Percentiles rank a stretch among this genome's conserved stretches.
Evolutionary conservation across 371 early-diverging fungal genomes (phyloP).

Genomic region (Rozella allomycis): DNA sequence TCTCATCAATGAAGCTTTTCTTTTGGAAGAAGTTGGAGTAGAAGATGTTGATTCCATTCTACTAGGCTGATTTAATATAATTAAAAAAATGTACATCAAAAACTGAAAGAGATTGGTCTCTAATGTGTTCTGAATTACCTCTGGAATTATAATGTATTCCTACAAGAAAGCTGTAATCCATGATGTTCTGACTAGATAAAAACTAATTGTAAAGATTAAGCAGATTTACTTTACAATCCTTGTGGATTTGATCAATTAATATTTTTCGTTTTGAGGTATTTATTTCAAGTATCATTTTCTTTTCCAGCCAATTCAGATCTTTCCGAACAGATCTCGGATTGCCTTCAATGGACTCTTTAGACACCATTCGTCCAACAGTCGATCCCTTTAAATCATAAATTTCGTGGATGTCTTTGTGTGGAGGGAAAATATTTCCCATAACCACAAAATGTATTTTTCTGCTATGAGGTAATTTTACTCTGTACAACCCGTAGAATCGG

Average conservation of each 20-base stretch:
- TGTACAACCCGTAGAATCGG: slow-evolving; percentile 81
- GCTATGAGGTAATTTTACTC: slow-evolving; percentile 76
- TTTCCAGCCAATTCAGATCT: slow-evolving; percentile 79
- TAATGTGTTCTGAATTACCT: slow-evolving; percentile 63
- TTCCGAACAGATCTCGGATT: slow-evolving; percentile 63
- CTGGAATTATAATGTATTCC: slow-evolving; percentile 63
- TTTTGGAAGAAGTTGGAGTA: neutral
- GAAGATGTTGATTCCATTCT: neutral
- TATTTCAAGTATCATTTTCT: slow-evolving; percentile 42
- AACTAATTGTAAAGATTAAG: slow-evolving; percentile 11
- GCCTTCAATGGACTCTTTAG: slow-evolving; percentile 42
- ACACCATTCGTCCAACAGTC: slow-evolving; percentile 47
- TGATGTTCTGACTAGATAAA: slow-evolving; percentile 53
- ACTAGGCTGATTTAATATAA: neutral
- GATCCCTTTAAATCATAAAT: slow-evolving; percentile 90
- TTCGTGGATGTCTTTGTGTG: slow-evolving; percentile 85
- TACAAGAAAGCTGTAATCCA: slow-evolving; percentile 88
- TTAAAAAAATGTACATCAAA: slow-evolving; percentile 22
- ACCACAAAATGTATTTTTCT: slow-evolving; percentile 90
- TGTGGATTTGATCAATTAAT: slow-evolving; percentile 56
- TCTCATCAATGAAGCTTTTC: slow-evolving; percentile 4
- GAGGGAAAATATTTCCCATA: slow-evolving; percentile 92
- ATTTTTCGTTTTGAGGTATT: slow-evolving; percentile 51
- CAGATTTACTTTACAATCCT: slow-evolving; percentile 40
- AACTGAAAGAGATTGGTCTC: slow-evolving; percentile 60